Evolutionary conservation across 208 protist species (phyloP).

Genomic region (Phytomonas sp.): DNA sequence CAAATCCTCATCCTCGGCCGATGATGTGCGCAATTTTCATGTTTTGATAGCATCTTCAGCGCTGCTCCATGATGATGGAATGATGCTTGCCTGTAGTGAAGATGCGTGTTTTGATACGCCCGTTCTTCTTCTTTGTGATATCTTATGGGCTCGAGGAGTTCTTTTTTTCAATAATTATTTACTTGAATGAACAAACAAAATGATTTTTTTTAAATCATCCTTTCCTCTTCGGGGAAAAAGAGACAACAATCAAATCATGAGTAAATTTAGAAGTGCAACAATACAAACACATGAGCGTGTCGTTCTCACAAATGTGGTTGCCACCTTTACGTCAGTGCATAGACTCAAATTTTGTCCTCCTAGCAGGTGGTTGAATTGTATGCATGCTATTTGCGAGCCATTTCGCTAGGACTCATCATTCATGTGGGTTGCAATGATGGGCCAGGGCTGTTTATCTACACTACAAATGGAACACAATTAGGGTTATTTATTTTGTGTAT

Average conservation of each 20-base stretch:
- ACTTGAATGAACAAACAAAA: background rate
- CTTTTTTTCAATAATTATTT: background rate
- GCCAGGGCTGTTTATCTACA: background rate
- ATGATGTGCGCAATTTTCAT: background rate
- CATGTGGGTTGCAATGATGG: background rate
- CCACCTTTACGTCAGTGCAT: background rate
- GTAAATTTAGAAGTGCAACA: background rate
- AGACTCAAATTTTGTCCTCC: background rate
- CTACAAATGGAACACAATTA: background rate
- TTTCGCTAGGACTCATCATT: background rate
- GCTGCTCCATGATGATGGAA: background rate
- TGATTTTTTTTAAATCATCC: background rate
- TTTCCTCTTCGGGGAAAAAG: background rate
- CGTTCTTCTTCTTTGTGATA: background rate
- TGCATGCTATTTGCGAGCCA: background rate
- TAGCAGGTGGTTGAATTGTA: background rate
- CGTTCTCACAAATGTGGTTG: background rate
- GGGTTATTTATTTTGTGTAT: background rate
- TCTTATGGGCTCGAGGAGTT: background rate
- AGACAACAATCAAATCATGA: background rate
- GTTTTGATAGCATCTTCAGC: background rate
- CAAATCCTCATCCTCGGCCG: background rate
- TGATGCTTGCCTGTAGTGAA: background rate
- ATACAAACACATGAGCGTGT: background rate
- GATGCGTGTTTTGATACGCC: background rate